Base-by-base conservation (phyloP, 495 filamentous ascomycete species). In the Penicillium angulare region DNA sequence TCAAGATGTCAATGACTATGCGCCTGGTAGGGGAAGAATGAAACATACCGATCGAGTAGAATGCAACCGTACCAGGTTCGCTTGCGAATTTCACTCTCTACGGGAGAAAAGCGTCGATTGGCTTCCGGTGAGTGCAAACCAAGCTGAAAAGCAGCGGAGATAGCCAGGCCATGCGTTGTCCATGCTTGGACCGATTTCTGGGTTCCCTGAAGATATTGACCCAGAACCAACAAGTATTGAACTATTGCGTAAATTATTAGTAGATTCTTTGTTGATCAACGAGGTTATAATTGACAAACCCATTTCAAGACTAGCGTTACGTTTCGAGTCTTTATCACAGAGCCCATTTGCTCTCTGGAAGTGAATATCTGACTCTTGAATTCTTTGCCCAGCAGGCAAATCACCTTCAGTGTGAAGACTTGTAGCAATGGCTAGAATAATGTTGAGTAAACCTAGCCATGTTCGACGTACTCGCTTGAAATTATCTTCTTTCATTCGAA, bases 161-260 rank as follows among this genome's bases (percentile, higher is more conserved):
- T 63, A 24, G 71, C 68, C 7, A 73, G 53, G 7, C 71, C 71
- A 44, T 74, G 71, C 0, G 60, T 66, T 3, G 66, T 71, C 71
- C 71, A 74, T 29, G 71, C 69, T 39, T 74, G 71, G 2, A 69
- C 66, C 2, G 71, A 73, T 22, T 72, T 72, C 32, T 73, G 66
- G 4, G 71, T 74, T 26, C 68, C 68, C 56, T 74, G 71, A 13
- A 74, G 66, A 38, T 72, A 73, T 44, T 74, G 71, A n/a, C 59
- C 59, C 52, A 67, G 58, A 5, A 73, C 31, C 3, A 74, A 54
- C 1, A 74, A 56, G 21, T 67, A 61, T 53, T 73, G 68, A 0
- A 73, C 60, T 63, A 17, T 10, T 31, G 8, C 27, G 10, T n/a
- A 9, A 17, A 20, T 2, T 16, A 15, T 41, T 17, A 49, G 47